Conservation (phyloP, 2,329 filamentous ascomycete genomes). For the Neofusicoccum parvum region DNA sequence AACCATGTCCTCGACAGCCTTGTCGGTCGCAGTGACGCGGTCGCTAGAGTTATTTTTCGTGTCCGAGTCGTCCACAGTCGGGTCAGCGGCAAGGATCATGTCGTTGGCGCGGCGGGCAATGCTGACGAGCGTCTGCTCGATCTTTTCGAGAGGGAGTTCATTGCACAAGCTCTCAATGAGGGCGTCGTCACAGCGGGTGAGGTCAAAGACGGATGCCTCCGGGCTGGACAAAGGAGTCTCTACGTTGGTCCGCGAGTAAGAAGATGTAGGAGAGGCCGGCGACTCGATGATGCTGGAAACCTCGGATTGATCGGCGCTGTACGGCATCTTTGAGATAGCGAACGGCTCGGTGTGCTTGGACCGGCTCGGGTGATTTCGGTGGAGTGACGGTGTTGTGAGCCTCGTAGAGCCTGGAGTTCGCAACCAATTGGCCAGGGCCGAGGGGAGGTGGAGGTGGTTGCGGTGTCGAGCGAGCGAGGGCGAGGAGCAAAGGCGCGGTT, state of each 20-base stretch:
- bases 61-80: constrained; percentile 28
- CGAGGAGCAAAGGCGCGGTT: too few relatives aligned
- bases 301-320: constrained; percentile 4
- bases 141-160: background rate
- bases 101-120: constrained; percentile 34
- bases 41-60: constrained; percentile 49
- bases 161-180: constrained; percentile 7
- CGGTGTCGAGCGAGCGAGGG: too few relatives aligned
- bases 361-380: background rate
- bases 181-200: constrained; percentile 3
- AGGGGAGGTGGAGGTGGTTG: background rate
- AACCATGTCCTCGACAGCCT: constrained; percentile 56
- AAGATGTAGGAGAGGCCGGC: background rate
- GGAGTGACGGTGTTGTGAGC: background rate
- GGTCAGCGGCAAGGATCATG: constrained; percentile 38
- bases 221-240: constrained; percentile 4
- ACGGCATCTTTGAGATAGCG: background rate
- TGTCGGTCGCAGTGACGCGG: constrained; percentile 58
- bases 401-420: background rate
- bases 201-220: constrained; percentile 4
- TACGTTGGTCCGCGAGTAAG: background rate
- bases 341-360: background rate
- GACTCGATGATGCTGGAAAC: background rate
- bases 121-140: background rate
- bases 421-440: background rate